A percentile compares a stretch with the other conserved stretches of the same genome.
Conservation (phyloP, 2,329 filamentous ascomycete species). For the Zymoseptoria ardabiliae region DNA sequence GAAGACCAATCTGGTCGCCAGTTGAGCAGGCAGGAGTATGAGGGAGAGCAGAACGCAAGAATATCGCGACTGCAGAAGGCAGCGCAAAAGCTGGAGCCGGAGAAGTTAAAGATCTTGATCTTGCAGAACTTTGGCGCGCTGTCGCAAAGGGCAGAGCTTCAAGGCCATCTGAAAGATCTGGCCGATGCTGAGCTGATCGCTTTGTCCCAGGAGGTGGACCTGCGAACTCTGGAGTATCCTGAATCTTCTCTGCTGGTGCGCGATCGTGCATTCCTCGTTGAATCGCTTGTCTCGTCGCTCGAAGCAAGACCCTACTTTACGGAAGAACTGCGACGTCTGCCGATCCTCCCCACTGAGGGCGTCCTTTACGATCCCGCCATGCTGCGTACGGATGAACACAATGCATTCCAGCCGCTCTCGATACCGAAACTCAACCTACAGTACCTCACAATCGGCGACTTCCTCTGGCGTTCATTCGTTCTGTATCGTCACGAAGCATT, state of each 20-base stretch:
- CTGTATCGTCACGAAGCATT: conserved; percentile 87
- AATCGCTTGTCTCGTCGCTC: conserved; percentile 66
- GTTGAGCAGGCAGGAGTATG: conserved; percentile 62
- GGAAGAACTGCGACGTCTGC: conserved; percentile 63
- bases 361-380: conserved; percentile 72
- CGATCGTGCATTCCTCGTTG: conserved; percentile 58
- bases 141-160: conserved; percentile 69
- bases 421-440: conserved; percentile 93
- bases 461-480: conserved; percentile 89
- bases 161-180: conserved; percentile 64
- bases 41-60: conserved; percentile 68
- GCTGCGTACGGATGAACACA: conserved; percentile 74
- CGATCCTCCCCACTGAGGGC: conserved; percentile 75
- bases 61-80: conserved; percentile 74
- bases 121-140: conserved; percentile 89
- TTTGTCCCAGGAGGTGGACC: conserved; percentile 63
- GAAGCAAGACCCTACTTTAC: conserved; percentile 78
- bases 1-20: conserved; percentile 84
- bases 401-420: conserved; percentile 78
- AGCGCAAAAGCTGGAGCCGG: conserved; percentile 73
- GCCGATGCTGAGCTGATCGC: conserved; percentile 65
- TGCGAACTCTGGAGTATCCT: conserved; percentile 71
- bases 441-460: conserved; percentile 90
- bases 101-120: conserved; percentile 84
- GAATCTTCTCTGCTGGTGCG: conserved; percentile 56